phyloP scores from a whole-genome alignment of 2,329 filamentous ascomycete species.

The Fusarium coffeatum region DNA sequence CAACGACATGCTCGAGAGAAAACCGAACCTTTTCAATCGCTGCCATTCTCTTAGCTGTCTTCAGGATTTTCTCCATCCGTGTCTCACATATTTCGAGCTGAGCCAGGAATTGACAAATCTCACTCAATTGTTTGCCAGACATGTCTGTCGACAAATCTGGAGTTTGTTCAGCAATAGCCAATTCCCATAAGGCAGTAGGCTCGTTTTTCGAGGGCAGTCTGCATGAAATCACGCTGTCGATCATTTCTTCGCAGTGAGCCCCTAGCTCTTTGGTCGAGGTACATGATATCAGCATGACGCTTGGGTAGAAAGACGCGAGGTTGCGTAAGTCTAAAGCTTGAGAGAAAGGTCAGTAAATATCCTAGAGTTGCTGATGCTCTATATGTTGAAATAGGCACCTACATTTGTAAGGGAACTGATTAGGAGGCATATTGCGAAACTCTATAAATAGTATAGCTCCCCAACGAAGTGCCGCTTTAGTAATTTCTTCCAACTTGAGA shows the following conservation, averaged over 20 bases:
- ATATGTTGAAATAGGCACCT: not conserved
- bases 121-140: not conserved
- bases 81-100: not conserved
- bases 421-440: fast-evolving
- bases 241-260: not conserved
- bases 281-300: not conserved
- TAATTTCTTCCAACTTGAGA: not conserved
- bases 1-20: not conserved
- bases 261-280: not conserved
- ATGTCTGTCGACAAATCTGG: not conserved
- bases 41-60: not conserved
- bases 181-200: not conserved
- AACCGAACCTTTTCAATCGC: not conserved
- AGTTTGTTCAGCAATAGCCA: not conserved
- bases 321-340: not conserved
- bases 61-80: not conserved
- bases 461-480: not conserved
- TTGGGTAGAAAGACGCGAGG: not conserved
- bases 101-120: not conserved
- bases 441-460: not conserved
- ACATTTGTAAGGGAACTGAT: not conserved
- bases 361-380: not conserved
- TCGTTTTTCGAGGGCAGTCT: not conserved
- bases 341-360: not conserved
- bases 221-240: not conserved